Base-by-base conservation (phyloP, 192 early-diverging fungal genomes). In the Glomus cerebriforme region DNA sequence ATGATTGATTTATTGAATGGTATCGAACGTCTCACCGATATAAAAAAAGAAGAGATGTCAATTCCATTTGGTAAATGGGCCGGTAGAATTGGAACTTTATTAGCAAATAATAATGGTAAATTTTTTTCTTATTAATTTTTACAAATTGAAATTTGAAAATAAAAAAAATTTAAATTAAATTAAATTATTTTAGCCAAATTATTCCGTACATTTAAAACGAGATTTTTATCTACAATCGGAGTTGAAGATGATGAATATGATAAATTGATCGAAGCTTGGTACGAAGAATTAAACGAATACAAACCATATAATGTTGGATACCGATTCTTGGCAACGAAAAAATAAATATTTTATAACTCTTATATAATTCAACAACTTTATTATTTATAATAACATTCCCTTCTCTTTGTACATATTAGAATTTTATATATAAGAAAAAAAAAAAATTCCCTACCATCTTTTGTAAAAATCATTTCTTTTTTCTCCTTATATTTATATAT, bases 261-360 rank as follows among this genome's bases (percentile, higher is more conserved):
- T 68, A 68, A 39, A 68, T 68, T 68, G 22, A 12, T 68, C 1
- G 66, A 68, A 37, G 66, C 66, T 68, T 68, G 66, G 66, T 22
- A 68, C 31, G 9, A 34, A 35, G 66, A 68, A 34, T 68, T 68
- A 24, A 68, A 22, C 7, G 66, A 68, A 37, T 68, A 10, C n/a
- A 37, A 68, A 68, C 35, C 66, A 9, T 68, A 35, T 37, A 39
- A 37, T 68, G 29, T 68, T 24, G 66, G 66, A 39, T 68, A 68
- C 39, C 31, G 66, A 39, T 68, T 68, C n/a, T 68, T 39, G 34
- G 66, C 66, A 22, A 24, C n/a, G 24, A 63, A 63, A 63, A 63
- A 63, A 27, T 63, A 27, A 63, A 54, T 19, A 3, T 13, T 17
- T 17, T 54, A 1, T 9, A 7, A 7, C 7, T 39, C 3, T 9